Evolutionary conservation across 2,329 filamentous ascomycete genomes (phyloP).

Genomic region (Diaporthe caulivora): DNA sequence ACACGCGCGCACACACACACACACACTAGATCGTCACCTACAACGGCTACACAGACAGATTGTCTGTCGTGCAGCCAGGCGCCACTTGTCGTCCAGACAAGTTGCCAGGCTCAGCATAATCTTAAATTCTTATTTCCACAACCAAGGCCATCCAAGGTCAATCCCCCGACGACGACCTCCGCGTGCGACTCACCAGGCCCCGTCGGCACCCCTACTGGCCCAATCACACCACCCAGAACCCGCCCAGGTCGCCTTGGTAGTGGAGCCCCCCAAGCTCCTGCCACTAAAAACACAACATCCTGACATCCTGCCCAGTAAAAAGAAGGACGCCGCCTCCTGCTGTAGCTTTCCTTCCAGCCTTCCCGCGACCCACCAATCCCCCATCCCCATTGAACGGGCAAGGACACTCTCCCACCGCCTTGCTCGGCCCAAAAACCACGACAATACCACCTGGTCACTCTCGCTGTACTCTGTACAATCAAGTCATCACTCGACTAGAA

Average conservation of each 20-base stretch:
- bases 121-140: slow-evolving; percentile 23
- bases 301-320: slow-evolving; percentile 20
- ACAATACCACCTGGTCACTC: neutral
- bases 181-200: slow-evolving; percentile 9
- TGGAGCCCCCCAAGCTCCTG: slow-evolving; percentile 26
- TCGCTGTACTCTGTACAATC: neutral
- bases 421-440: slow-evolving; percentile 13
- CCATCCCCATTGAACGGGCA: neutral
- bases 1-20: too few relatives aligned
- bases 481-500: neutral
- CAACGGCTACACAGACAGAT: neutral
- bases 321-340: slow-evolving; percentile 11
- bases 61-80: slow-evolving; percentile 6
- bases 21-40: slow-evolving; percentile 2
- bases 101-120: slow-evolving; percentile 16
- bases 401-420: slow-evolving; percentile 26
- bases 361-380: slow-evolving; percentile 30
- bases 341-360: slow-evolving; percentile 3
- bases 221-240: slow-evolving; percentile 26
- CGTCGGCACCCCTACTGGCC: slow-evolving; percentile 31
- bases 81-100: neutral
- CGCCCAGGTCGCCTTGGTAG: slow-evolving; percentile 8
- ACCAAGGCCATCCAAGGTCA: slow-evolving; percentile 35
- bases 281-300: slow-evolving; percentile 29
- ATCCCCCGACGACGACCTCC: slow-evolving; percentile 18